Conservation (phyloP, 495 filamentous ascomycete genomes). For the Penicillium canariense region DNA sequence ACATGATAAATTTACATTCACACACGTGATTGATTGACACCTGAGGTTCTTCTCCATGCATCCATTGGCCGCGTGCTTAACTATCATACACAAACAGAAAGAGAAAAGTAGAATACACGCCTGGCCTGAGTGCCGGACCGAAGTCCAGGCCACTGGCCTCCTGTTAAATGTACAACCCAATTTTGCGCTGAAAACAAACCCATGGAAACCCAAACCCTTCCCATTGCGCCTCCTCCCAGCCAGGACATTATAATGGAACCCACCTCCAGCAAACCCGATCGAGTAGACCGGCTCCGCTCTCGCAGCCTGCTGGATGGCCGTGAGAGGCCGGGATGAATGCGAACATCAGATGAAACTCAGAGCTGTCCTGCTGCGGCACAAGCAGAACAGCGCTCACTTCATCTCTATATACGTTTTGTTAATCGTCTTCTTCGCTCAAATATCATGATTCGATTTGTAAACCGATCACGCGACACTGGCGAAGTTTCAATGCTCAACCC, state of each 20-base stretch:
- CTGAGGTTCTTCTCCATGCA: slow-evolving; percentile 2
- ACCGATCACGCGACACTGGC: too few relatives aligned
- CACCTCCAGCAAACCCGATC: too few relatives aligned
- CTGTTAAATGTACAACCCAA: slow-evolving; percentile 17
- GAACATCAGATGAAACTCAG: slow-evolving; percentile 2
- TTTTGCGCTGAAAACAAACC: slow-evolving; percentile 8
- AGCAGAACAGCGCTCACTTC: not conserved
- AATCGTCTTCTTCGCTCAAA: too few relatives aligned
- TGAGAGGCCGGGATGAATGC: not conserved
- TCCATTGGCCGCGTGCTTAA: slow-evolving; percentile 3
- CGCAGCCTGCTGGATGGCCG: not conserved
- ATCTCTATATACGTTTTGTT: not conserved
- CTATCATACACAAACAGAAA: slow-evolving; percentile 17
- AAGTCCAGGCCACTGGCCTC: not conserved
- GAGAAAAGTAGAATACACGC: slow-evolving; percentile 20
- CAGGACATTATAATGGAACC: not conserved
- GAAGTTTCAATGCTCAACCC: not conserved
- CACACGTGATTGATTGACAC: slow-evolving; percentile 11
- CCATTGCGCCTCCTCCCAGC: not conserved
- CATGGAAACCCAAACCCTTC: not conserved
- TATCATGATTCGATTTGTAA: too few relatives aligned
- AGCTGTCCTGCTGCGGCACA: not conserved
- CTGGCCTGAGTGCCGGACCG: not conserved
- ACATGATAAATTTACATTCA: not conserved
- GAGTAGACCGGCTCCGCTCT: not conserved